These are phyloP conservation scores for Amphichorda felina DNA, from an alignment of 2,329 filamentous ascomycete genomes.

Conservation along the genomic window DNA sequence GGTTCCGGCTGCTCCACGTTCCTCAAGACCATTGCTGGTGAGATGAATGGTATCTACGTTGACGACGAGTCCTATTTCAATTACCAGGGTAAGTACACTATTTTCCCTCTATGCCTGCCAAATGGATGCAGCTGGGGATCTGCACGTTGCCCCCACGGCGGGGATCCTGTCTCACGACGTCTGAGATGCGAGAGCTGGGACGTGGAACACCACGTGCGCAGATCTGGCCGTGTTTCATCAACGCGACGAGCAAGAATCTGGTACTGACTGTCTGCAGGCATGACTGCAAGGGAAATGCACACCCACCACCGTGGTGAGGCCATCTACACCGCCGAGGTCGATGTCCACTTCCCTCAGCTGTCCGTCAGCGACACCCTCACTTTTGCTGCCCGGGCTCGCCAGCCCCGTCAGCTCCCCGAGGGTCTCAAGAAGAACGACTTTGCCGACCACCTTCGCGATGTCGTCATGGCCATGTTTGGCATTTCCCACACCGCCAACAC, in stretches of 20 bases:
- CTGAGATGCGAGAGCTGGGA: no score
- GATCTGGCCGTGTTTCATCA: no score
- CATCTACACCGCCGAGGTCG: slow-evolving; percentile 77
- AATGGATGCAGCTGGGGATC: not conserved
- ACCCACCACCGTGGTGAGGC: slow-evolving; percentile 70
- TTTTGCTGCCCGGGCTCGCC: slow-evolving; percentile 62
- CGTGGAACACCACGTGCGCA: no score
- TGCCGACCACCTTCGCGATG: slow-evolving; percentile 53
- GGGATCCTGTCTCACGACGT: slow-evolving; percentile 2
- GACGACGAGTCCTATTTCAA: slow-evolving; percentile 64
- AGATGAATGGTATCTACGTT: slow-evolving; percentile 68
- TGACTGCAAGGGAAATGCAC: slow-evolving; percentile 64
- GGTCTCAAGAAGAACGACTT: slow-evolving; percentile 43
- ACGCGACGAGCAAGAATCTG: no score
- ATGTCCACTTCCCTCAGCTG: slow-evolving; percentile 69
- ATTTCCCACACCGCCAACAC: slow-evolving; percentile 65
- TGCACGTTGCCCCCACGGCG: not conserved
- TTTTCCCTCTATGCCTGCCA: no score
- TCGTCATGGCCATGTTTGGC: slow-evolving; percentile 66
- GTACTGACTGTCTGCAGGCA: slow-evolving; percentile 25
- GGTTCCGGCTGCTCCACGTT: slow-evolving; percentile 73
- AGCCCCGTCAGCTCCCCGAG: slow-evolving; percentile 48
- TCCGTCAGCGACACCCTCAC: slow-evolving; percentile 69
- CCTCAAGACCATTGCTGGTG: slow-evolving; percentile 72
- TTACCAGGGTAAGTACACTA: slow-evolving; percentile 51